Conservation (phyloP, 2,329 filamentous ascomycete genomes). For the Fulvia fulva region DNA sequence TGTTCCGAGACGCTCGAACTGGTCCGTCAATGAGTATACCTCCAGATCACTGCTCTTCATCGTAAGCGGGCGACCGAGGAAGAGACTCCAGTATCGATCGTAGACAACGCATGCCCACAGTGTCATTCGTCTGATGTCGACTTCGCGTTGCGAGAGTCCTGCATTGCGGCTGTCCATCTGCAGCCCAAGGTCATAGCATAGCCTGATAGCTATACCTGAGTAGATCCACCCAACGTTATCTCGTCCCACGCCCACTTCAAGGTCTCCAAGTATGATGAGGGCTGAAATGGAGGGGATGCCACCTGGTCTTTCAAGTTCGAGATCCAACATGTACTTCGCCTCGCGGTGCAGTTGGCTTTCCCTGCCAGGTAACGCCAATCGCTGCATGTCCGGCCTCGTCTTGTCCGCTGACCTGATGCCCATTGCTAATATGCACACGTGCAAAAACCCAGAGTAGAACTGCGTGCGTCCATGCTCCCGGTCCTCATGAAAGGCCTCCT, state of each 20-base stretch:
- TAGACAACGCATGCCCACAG: conserved; percentile 28
- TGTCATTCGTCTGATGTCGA: conserved; percentile 26
- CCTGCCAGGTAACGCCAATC: conserved; percentile 21
- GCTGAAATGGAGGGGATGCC: conserved; percentile 26
- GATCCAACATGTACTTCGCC: conserved; percentile 27
- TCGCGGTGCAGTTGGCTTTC: conserved; percentile 26
- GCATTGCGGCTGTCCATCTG: conserved; percentile 25
- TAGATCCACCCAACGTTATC: conserved; percentile 29
- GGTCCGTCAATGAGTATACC: conserved; percentile 22
- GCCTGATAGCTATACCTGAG: conserved; percentile 26
- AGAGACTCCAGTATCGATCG: conserved; percentile 27
- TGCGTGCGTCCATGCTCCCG: conserved; percentile 18
- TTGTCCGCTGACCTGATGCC: conserved; percentile 26
- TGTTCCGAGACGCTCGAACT: conserved; percentile 25
- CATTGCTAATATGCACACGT: conserved; percentile 28
- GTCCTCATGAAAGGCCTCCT: conserved; percentile 26
- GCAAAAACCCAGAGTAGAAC: conserved; percentile 28
- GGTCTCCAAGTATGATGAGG: conserved; percentile 24
- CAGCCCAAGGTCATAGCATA: conserved; percentile 26
- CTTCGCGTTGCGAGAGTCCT: conserved; percentile 23
- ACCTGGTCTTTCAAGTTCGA: conserved; percentile 25
- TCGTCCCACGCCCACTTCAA: conserved; percentile 24
- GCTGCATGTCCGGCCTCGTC: conserved; percentile 22
- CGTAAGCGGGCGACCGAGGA: conserved; percentile 26
- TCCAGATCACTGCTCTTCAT: conserved; percentile 28